Evolutionary conservation across 192 early-diverging fungal genomes (phyloP), one percentile per base, ranked within the genome.

Genomic region (Powellomyces hirtus): DNA sequence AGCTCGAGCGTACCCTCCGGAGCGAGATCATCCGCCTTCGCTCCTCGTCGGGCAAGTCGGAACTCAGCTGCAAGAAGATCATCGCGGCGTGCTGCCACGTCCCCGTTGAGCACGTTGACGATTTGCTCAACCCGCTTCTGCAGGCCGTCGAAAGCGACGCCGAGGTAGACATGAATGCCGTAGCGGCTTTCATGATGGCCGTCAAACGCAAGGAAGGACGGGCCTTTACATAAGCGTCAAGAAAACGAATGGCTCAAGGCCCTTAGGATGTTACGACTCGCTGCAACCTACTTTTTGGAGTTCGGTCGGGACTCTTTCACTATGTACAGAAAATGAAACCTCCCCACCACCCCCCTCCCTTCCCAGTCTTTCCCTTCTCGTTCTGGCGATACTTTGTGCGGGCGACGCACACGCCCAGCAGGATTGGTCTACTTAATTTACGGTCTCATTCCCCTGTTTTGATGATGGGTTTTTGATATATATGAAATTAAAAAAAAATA

Each of bases 81-180:
- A 94, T 96, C 74, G 85, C 92, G 6, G 84, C 86, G 26, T 94
- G 93, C 72, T 95, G 93, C 68, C 84, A 89, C 62, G 86, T 96
- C 27, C 79, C 84, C 16, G 66, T 91, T 16, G 91, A 89, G 1
- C 80, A 89, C 36, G 90, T 98, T 1, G 92, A 93, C 59, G 79
- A 85, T 22, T 81, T 92, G 79, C 74, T 96, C 16, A 84, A 84
- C 11, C 87, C 88, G 2, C 64, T 98, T 27, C 78, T 91, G 7
- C 61, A 82, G 29, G 96, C 93, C 1, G 89, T 96, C 6, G 92
- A 95, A 57, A 77, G 83, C 37, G 91, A 91, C 45, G 76, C 77
- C 31, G 69, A 68, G 16, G 36, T 73, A 44, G 77, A 77, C 61
- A 49, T 71, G 40, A 27, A 55, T 0, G 40, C 51, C 27, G 68